These are phyloP conservation scores for Monoraphidium neglectum DNA, from an alignment of 139 green algal genomes.

Conservation along the genomic window DNA sequence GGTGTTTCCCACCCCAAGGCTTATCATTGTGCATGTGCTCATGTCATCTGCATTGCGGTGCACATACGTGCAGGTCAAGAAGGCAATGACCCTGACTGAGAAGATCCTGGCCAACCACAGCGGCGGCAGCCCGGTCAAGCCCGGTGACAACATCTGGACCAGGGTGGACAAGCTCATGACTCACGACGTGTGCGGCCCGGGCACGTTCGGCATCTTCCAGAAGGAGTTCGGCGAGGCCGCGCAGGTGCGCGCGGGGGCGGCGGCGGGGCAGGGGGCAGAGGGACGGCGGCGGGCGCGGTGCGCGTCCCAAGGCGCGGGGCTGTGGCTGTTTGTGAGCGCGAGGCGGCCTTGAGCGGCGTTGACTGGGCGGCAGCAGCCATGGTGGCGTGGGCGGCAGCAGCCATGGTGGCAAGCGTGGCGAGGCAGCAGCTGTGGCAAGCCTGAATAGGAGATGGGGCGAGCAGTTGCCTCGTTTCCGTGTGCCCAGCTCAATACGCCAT, in stretches of 20 bases:
- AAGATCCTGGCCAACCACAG: slow-evolving; percentile 91
- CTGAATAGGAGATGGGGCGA: too few species aligned
- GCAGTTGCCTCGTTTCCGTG: too few species aligned
- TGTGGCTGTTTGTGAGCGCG: too few species aligned
- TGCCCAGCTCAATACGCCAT: too few species aligned
- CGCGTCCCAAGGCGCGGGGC: too few species aligned
- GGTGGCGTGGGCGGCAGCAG: too few species aligned
- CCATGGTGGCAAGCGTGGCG: too few species aligned
- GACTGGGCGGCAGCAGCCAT: too few species aligned
- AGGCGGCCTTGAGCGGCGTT: too few species aligned
- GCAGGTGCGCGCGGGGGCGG: slow-evolving; percentile 68
- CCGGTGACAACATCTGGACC: slow-evolving; percentile 95
- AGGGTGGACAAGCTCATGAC: slow-evolving; percentile 94
- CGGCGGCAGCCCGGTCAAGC: slow-evolving; percentile 65
- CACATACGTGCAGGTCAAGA: slow-evolving; percentile 81
- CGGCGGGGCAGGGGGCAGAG: too few species aligned
- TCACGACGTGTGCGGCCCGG: slow-evolving; percentile 94
- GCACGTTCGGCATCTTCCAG: slow-evolving; percentile 95
- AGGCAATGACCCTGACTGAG: slow-evolving; percentile 93
- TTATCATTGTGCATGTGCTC: neutral
- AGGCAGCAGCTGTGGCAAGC: too few species aligned
- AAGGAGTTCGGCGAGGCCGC: slow-evolving; percentile 94
- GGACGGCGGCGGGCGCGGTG: too few species aligned
- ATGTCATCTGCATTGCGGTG: neutral
- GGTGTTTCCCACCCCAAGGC: neutral